These are phyloP conservation scores for Flaveria linearis DNA, from an alignment of 129 eudicot species.

Conservation along the genomic window DNA sequence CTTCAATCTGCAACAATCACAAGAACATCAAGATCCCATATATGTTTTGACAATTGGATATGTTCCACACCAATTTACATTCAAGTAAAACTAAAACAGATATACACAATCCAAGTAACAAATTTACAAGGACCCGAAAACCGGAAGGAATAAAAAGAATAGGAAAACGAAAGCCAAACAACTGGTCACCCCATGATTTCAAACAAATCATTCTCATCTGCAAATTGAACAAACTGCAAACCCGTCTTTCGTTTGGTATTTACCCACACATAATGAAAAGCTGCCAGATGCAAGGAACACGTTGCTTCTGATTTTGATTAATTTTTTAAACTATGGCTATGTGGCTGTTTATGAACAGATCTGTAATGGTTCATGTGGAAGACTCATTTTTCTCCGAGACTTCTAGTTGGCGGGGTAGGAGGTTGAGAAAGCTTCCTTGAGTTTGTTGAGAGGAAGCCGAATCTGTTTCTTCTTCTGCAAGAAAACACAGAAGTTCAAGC, in stretches of 20 bases:
- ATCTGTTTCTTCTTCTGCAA: conserved; percentile 66
- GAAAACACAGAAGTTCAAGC: conserved; percentile 17
- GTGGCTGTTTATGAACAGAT: conserved; percentile 42
- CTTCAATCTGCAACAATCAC: not conserved
- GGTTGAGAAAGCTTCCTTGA: conserved; percentile 82
- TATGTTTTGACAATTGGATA: conserved; percentile 33
- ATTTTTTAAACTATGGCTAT: conserved; percentile 36
- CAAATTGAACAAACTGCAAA: conserved; percentile 40
- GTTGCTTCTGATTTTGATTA: conserved; percentile 29
- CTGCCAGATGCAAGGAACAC: conserved; percentile 33
- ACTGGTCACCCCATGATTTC: conserved; percentile 17
- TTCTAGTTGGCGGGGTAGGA: conserved; percentile 56
- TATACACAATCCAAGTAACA: conserved; percentile 37
- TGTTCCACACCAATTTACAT: conserved; percentile 42
- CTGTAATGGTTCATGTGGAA: conserved; percentile 26
- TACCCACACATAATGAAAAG: conserved; percentile 36
- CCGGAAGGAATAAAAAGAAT: not conserved
- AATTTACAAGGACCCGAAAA: conserved; percentile 32
- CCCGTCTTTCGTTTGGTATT: conserved; percentile 42
- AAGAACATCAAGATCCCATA: conserved; percentile 19
- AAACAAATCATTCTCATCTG: conserved; percentile 36
- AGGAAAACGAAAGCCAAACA: not conserved
- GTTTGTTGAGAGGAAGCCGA: conserved; percentile 56
- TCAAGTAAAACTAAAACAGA: conserved; percentile 28
- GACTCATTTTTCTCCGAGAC: conserved; percentile 48